Evolutionary conservation across 805 yeast species (phyloP), one percentile per base, ranked within the genome.

Genomic region (Pichia ethanolica): DNA sequence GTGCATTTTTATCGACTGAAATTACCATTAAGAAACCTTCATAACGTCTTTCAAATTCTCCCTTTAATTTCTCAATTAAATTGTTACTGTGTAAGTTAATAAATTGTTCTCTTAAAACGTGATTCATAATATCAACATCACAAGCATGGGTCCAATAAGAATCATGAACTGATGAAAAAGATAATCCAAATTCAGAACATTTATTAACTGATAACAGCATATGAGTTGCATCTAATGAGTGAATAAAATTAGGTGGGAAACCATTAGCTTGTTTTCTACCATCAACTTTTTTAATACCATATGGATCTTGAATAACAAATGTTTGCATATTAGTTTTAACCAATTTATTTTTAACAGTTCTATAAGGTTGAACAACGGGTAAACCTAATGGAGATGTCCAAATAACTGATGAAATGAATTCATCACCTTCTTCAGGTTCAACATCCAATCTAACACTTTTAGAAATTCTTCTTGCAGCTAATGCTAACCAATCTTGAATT

Each of bases 81-180:
- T 89, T 83, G 34, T 77, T 82, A 52, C 77, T 77, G 64, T 91
- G 97, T 49, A 91, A 71, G 46, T 75, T 70, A 53, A 93, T 83
- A 64, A 91, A 91, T 51, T 86, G 82, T 36, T 85, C 82, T 61
- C 99, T 77, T 55, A 93, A 70, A 42, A 77, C 70, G 12, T 58
- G 60, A 65, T 82, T 88, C 93, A 91, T 83, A 4, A 61, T 62
- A 52, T 82, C 83, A 39, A 91, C 81, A 63, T 87, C 91, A 45
- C 79, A 71, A 1, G 99, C 97, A 64, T 93, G 98, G 0, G 98
- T 89, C 99, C 99, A 91, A 65, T 87, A 91, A 0, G 98, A 91
- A 65, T 91, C 99, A 67, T 91, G 99, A 27, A 91, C 99, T 0
- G 98, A 82, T 0, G 98, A 97, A 73, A 93, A 91, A 11, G 81